Percentiles rank a stretch among this genome's conserved stretches.
These are phyloP conservation scores for Tetrahymena borealis DNA, from an alignment of 73 alveolate genomes.

Conservation along the genomic window DNA sequence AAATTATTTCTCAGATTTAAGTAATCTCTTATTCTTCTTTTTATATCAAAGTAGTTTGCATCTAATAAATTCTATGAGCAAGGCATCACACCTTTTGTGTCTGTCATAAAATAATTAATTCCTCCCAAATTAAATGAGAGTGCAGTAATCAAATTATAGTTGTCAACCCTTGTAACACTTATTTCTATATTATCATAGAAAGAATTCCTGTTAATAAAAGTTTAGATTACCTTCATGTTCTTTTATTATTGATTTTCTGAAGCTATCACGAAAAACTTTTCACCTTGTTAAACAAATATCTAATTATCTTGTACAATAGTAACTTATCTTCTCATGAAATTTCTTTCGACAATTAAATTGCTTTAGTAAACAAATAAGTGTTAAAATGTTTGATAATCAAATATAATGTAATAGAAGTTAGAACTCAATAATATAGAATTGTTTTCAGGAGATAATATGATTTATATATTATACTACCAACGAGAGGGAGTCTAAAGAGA, in stretches of 20 bases:
- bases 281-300: neutral
- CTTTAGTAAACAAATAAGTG: neutral
- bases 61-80: neutral
- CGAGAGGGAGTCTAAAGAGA: neutral
- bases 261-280: neutral
- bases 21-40: neutral
- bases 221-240: neutral
- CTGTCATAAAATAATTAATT: neutral
- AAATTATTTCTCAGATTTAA: neutral
- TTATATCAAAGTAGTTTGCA: neutral
- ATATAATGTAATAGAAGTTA: neutral
- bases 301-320: too few relatives aligned
- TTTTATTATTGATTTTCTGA: too few relatives aligned
- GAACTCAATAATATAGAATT: neutral
- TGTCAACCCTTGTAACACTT: neutral
- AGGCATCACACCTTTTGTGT: neutral
- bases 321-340: neutral
- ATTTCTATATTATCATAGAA: neutral
- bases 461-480: neutral
- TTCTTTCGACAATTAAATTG: neutral
- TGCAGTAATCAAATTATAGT: too few relatives aligned
- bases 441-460: neutral
- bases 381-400: neutral
- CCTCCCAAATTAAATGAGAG: neutral
- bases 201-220: neutral